Evolutionary conservation across 768 basidiomycete species (phyloP), one percentile per base, ranked within the genome.

Genomic region (Podaxis mareebaensis): DNA sequence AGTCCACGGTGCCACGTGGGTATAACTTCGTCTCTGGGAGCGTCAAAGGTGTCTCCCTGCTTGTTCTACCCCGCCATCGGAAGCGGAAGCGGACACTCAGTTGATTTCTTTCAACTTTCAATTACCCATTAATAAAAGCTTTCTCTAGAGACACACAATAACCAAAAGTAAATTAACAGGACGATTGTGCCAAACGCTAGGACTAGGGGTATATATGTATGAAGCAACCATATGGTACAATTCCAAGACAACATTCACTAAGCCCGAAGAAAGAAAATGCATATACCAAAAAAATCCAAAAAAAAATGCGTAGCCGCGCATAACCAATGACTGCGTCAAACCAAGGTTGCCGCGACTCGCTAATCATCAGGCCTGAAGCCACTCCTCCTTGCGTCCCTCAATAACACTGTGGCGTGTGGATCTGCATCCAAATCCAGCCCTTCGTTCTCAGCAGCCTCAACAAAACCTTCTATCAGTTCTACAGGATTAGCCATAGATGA

Each of bases 401-500:
- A 64, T 44, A 79, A 59, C 24, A 75, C 64, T 5, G 68, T 69
- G 8, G 61, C 58, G 53, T 63, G 24, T 5, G 65, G 67, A 55
- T 74, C 65, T n/a, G 66, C 52, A 22, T 71, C 68, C 33, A 72
- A 63, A 28, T 67, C 60, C 17, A 67, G 46, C 3, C 73, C 73
- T 49, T 79, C 74, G 42, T 60, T 61, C 53, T 22, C 24, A 22
- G 73, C 74, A 1, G 65, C 69, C 7, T 63, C 61, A 4, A 68
- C 44, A 57, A 79, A 78, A 3, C 69, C 68, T 28, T 68, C 63
- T 39, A 78, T 74, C 42, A 79, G 66, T 39, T 58, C 68, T 3
- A 48, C 49, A 2, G 75, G 71, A 59, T 77, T 74, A 2, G 66
- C 60, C 71, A 78, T 71, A 4, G 70, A 64, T 1, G 71, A 67